phyloP scores from a whole-genome alignment of 1,139 yeast genomes.

The Sugiyamaella sp. region DNA sequence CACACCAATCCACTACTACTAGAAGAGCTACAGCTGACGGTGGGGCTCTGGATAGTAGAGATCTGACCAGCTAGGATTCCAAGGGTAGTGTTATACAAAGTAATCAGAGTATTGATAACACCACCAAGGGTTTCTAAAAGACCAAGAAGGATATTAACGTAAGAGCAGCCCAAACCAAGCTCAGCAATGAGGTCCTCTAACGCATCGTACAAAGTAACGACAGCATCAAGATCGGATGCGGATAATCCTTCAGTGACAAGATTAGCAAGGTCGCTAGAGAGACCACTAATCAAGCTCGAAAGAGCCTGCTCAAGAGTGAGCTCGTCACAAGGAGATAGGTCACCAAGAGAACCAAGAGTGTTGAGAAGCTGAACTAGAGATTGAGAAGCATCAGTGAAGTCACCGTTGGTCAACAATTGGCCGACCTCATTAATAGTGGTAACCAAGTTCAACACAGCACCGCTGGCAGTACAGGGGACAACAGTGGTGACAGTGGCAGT shows the following conservation, averaged over 20 bases:
- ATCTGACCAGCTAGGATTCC: constrained; percentile 6
- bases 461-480: constrained; percentile 7
- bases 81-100: background rate
- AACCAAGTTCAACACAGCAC: background rate
- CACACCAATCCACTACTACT: constrained; percentile 5
- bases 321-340: too few species aligned
- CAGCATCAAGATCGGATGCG: too few species aligned
- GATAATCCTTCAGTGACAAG: too few species aligned
- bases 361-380: background rate
- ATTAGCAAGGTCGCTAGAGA: background rate
- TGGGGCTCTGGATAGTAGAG: constrained; percentile 4
- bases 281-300: too few species aligned
- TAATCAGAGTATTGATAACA: constrained; percentile 4
- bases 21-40: background rate
- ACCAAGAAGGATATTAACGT: too few species aligned
- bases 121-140: too few species aligned
- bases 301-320: too few species aligned
- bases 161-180: too few species aligned
- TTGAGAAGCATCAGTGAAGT: background rate
- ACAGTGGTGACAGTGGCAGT: constrained; percentile 5
- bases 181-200: too few species aligned
- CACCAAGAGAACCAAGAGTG: too few species aligned
- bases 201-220: too few species aligned
- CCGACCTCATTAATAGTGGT: constrained; percentile 5
- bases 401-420: constrained; percentile 1